Conservation (phyloP, 305 asterid genomes). For the Rubia balearica region DNA sequence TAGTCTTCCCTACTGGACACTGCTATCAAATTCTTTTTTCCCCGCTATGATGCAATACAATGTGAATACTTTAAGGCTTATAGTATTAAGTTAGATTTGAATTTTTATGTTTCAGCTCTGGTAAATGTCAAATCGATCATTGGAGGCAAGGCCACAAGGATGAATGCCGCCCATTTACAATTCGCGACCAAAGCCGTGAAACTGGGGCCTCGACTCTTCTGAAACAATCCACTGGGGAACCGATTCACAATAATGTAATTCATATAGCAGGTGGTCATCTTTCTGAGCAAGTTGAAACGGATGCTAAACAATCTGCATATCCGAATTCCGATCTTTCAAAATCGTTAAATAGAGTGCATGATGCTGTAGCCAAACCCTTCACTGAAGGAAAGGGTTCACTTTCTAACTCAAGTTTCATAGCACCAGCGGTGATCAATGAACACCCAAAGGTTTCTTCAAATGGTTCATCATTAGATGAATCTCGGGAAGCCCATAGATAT, state of each 20-base stretch:
- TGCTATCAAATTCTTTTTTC: background rate
- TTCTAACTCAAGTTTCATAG: constrained; percentile 16
- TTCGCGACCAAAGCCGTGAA: constrained; percentile 26
- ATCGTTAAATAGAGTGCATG: constrained; percentile 25
- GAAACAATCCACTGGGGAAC: constrained; percentile 30
- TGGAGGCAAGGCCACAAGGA: constrained; percentile 87
- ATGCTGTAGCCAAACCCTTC: constrained; percentile 18
- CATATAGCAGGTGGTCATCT: constrained; percentile 25
- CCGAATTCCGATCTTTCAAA: constrained; percentile 23
- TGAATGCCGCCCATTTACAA: constrained; percentile 46
- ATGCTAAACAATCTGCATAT: constrained; percentile 20
- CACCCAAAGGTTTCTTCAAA: constrained; percentile 25
- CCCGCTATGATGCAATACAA: background rate
- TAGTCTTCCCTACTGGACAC: background rate
- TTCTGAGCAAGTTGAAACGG: constrained; percentile 27
- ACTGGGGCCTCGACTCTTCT: constrained; percentile 21
- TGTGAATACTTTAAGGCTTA: background rate
- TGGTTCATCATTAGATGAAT: constrained; percentile 24
- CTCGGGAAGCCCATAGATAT: constrained; percentile 25
- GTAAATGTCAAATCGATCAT: constrained; percentile 67
- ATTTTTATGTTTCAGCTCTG: constrained; percentile 50
- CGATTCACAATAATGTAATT: constrained; percentile 21
- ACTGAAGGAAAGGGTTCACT: constrained; percentile 24
- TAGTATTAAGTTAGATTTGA: constrained; percentile 12
- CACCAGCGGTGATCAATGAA: constrained; percentile 27